These are phyloP conservation scores for Erigeron canadensis DNA, from an alignment of 129 eudicot genomes.

Conservation along the genomic window DNA sequence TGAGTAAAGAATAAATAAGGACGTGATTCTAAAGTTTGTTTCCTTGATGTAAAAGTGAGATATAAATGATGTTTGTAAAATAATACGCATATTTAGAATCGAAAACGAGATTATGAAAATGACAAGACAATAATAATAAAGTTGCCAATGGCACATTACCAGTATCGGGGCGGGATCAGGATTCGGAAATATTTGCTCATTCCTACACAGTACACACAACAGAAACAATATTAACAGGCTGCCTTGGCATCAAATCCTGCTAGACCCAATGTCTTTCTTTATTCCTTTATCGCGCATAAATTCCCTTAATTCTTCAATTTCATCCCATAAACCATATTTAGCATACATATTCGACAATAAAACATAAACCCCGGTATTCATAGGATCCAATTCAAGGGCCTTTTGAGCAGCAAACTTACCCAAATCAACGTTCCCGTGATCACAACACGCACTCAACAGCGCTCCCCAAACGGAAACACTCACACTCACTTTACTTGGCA, in stretches of 20 bases:
- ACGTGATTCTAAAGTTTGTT: not conserved
- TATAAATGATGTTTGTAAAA: not conserved
- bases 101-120: too few relatives aligned
- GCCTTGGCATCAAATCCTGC: constrained; percentile 44
- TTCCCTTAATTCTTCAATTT: constrained; percentile 53
- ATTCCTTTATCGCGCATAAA: constrained; percentile 53
- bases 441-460: constrained; percentile 61
- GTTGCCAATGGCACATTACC: too few relatives aligned
- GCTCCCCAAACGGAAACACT: constrained; percentile 71
- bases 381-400: constrained; percentile 74
- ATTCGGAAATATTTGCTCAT: not conserved
- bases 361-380: constrained; percentile 64
- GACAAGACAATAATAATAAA: too few relatives aligned
- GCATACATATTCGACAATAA: constrained; percentile 79
- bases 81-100: not conserved
- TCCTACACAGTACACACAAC: not conserved
- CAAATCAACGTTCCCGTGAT: constrained; percentile 57
- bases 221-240: constrained; percentile 12
- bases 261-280: constrained; percentile 65
- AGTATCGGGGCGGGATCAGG: too few relatives aligned
- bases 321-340: constrained; percentile 64
- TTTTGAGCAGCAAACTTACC: constrained; percentile 70
- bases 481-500: constrained; percentile 37
- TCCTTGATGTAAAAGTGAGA: not conserved
- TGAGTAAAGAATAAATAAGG: not conserved